Evolutionary conservation across 768 basidiomycete species (phyloP).

Genomic region (Lentinula boryana): DNA sequence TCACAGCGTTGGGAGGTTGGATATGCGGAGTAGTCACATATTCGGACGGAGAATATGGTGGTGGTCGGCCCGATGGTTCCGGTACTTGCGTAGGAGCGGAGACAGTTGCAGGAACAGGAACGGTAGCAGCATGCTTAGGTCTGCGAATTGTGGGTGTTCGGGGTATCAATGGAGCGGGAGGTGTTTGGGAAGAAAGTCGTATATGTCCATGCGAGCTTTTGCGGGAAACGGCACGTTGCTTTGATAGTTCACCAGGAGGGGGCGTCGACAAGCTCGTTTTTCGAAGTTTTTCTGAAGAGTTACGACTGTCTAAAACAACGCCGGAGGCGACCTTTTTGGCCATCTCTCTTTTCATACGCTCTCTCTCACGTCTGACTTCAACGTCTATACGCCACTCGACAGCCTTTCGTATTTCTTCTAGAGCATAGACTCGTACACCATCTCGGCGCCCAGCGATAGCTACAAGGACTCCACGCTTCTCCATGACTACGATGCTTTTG

Average conservation of each 20-base stretch:
- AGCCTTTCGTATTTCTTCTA: slow-evolving; percentile 80
- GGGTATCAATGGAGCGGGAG: slow-evolving; percentile 29
- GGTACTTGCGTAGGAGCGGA: slow-evolving; percentile 13
- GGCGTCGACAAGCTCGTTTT: slow-evolving; percentile 48
- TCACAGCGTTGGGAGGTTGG: slow-evolving; percentile 33
- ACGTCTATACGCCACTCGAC: slow-evolving; percentile 86
- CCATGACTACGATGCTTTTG: slow-evolving; percentile 89
- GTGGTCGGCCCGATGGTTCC: slow-evolving; percentile 51
- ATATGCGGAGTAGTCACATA: slow-evolving; percentile 25
- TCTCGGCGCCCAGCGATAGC: slow-evolving; percentile 84
- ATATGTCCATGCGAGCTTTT: slow-evolving; percentile 30
- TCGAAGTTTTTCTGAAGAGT: slow-evolving; percentile 39
- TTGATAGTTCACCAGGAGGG: slow-evolving; percentile 28
- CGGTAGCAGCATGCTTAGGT: slow-evolving; percentile 21
- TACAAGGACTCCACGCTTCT: slow-evolving; percentile 85
- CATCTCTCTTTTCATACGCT: slow-evolving; percentile 63
- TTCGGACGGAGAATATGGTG: slow-evolving; percentile 50
- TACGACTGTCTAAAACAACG: slow-evolving; percentile 25
- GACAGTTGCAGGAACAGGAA: slow-evolving; percentile 19
- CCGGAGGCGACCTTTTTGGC: slow-evolving; percentile 44
- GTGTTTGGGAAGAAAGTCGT: slow-evolving; percentile 19
- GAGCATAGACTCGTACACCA: slow-evolving; percentile 82
- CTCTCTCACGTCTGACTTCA: slow-evolving; percentile 69
- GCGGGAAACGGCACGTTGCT: slow-evolving; percentile 24
- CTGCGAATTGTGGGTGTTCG: slow-evolving; percentile 36